Evolutionary conservation across 768 basidiomycete genomes (phyloP).

Genomic region (Tylopilus felleus): DNA sequence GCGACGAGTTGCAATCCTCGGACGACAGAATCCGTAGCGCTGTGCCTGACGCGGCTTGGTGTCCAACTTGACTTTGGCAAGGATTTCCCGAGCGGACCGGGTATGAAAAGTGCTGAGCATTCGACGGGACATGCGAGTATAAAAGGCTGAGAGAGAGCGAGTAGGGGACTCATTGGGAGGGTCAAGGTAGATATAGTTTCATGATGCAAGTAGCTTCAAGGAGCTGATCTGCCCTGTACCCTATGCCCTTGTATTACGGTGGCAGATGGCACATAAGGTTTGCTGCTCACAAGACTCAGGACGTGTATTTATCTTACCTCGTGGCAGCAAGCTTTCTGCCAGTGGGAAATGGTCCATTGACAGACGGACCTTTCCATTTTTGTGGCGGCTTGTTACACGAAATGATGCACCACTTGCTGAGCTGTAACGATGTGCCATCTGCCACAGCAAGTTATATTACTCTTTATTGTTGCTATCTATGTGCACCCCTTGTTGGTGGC

Average conservation of each 20-base stretch:
- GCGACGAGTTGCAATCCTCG: slow-evolving; percentile 2
- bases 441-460: neutral
- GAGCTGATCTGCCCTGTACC: neutral
- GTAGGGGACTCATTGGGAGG: neutral
- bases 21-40: slow-evolving; percentile 17
- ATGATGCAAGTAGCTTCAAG: neutral
- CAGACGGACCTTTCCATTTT: neutral
- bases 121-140: neutral
- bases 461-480: neutral
- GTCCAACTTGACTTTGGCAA: slow-evolving; percentile 24
- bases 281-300: neutral
- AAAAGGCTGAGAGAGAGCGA: slow-evolving; percentile 17
- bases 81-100: neutral
- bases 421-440: neutral
- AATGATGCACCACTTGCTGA: neutral
- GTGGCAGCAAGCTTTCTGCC: neutral
- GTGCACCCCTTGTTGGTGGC: no score
- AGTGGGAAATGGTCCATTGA: neutral
- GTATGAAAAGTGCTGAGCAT: neutral
- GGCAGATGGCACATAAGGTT: neutral
- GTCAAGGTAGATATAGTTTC: neutral
- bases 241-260: neutral
- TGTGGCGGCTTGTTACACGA: neutral
- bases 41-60: slow-evolving; percentile 33
- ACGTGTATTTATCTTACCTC: neutral